phyloP scores from a whole-genome alignment of 768 basidiomycete genomes.

The Rhizopogon vulgaris region DNA sequence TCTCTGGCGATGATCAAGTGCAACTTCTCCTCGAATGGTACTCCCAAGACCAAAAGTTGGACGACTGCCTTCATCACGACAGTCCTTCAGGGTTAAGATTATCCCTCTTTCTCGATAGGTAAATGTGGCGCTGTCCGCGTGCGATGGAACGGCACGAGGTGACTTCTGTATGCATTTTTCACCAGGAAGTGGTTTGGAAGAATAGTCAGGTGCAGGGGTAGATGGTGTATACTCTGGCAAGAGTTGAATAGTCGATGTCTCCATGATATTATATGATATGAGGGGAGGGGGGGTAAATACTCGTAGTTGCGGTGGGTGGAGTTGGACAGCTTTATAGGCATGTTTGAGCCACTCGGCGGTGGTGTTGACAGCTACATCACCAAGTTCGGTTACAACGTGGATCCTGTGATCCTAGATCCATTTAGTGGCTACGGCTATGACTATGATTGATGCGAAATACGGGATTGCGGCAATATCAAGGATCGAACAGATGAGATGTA shows the following conservation, averaged over 20 bases:
- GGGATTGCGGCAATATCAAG: neutral
- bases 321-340: neutral
- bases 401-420: neutral
- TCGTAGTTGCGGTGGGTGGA: neutral
- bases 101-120: slow-evolving; percentile 25
- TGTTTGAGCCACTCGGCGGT: neutral
- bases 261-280: neutral
- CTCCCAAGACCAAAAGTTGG: slow-evolving; percentile 26
- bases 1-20: slow-evolving; percentile 18
- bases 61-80: slow-evolving; percentile 24
- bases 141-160: slow-evolving; percentile 13
- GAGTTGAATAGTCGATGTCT: slow-evolving; percentile 4
- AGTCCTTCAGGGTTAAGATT: slow-evolving; percentile 23
- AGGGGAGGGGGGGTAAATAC: neutral
- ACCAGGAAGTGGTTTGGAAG: slow-evolving; percentile 43
- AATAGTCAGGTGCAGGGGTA: slow-evolving; percentile 50
- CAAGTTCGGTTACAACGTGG: neutral
- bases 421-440: no score
- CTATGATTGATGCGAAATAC: neutral
- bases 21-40: slow-evolving; percentile 23
- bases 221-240: slow-evolving; percentile 54
- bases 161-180: slow-evolving; percentile 51
- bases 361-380: neutral
- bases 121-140: slow-evolving; percentile 19
- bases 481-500: neutral